phyloP scores from a whole-genome alignment of 1,284 basidiomycete species.

The Pseudozyma tsukubaensis region DNA sequence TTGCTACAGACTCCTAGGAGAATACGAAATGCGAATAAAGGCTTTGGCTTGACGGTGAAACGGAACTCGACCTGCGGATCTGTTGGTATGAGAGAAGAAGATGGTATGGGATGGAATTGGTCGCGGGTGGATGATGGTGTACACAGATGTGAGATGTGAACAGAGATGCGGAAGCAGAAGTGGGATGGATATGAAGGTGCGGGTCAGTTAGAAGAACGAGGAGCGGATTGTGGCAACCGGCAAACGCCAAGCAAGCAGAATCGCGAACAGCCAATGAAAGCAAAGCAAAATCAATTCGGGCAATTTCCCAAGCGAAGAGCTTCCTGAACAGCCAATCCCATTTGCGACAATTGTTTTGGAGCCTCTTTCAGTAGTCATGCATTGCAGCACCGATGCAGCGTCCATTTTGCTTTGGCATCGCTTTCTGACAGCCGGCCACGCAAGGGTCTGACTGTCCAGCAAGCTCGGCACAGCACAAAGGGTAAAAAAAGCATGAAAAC shows the following conservation, averaged over 20 bases:
- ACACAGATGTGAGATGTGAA: no score
- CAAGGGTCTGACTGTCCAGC: no score
- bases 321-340: conserved; percentile 13
- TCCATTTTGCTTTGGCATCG: no score
- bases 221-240: conserved; percentile 5
- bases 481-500: no score
- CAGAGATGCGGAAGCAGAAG: not conserved
- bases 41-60: conserved; percentile 37
- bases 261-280: conserved; percentile 23
- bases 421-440: no score
- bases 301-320: conserved; percentile 17
- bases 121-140: conserved; percentile 5
- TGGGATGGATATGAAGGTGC: conserved; percentile 6
- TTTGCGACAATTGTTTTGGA: conserved; percentile 6
- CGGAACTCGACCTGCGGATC: conserved; percentile 39
- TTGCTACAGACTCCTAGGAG: conserved; percentile 36
- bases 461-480: no score
- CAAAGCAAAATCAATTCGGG: conserved; percentile 19
- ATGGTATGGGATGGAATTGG: not conserved
- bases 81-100: conserved; percentile 2
- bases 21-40: conserved; percentile 24
- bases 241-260: not conserved
- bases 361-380: not conserved
- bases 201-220: conserved; percentile 29
- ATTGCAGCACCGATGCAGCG: no score